Evolutionary conservation across 495 filamentous ascomycete genomes (phyloP).

Genomic region (Pyrenula aspistea): DNA sequence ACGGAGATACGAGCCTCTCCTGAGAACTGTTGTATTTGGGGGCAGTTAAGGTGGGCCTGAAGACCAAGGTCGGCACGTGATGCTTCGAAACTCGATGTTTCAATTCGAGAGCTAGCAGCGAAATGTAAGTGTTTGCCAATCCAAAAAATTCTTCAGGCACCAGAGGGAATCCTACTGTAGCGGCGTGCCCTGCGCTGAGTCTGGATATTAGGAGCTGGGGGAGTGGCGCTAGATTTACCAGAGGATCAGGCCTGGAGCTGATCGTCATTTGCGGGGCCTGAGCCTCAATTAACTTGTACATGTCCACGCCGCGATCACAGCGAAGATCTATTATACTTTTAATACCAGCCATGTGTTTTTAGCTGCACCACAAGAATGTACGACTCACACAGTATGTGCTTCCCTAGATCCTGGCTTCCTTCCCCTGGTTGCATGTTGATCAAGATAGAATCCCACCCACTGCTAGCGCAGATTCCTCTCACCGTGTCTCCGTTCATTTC

Average conservation of each 20-base stretch:
- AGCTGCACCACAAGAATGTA: too few species aligned
- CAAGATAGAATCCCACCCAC: conserved; percentile 59
- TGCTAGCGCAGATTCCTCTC: conserved; percentile 83
- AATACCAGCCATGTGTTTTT: too few species aligned
- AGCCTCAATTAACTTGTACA: too few species aligned
- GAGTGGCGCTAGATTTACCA: background rate
- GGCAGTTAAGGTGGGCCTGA: background rate
- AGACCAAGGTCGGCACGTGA: background rate
- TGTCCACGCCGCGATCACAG: too few species aligned
- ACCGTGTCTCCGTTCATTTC: conserved; percentile 91
- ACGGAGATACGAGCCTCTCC: background rate
- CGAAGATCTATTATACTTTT: too few species aligned
- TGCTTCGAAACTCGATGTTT: background rate
- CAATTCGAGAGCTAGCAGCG: background rate
- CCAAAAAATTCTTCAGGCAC: too few species aligned
- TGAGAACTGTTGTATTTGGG: background rate
- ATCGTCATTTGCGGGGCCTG: background rate
- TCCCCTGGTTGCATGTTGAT: too few species aligned
- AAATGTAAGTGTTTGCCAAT: too few species aligned
- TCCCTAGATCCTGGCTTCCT: too few species aligned
- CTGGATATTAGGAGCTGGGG: background rate
- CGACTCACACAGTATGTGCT: background rate
- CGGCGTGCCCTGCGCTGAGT: too few species aligned
- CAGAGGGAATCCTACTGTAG: too few species aligned
- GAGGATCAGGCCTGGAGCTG: background rate